Percentiles rank a stretch among this genome's conserved stretches.
Conservation (phyloP, 257 asterid species). For the Forsythia viridissima region DNA sequence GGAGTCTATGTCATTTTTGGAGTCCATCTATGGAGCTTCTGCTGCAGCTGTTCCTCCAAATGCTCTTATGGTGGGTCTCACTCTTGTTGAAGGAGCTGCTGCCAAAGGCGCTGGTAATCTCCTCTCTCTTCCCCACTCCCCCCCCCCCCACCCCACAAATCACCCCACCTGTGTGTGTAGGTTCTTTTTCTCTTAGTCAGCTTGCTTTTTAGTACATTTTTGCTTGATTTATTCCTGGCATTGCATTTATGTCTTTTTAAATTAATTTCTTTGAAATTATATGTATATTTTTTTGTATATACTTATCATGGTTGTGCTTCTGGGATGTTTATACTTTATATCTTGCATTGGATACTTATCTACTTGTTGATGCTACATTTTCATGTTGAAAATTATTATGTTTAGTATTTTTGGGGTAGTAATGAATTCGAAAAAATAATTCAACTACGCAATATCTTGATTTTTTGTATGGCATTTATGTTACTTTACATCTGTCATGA, state of each 20-base stretch:
- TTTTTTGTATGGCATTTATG: slow-evolving; percentile 24
- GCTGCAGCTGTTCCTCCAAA: slow-evolving; percentile 44
- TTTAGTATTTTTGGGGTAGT: slow-evolving; percentile 17
- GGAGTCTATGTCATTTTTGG: slow-evolving; percentile 47
- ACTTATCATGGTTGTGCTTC: background rate
- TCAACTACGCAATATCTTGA: slow-evolving; percentile 8
- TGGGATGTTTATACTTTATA: background rate
- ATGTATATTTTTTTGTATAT: background rate
- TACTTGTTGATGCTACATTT: background rate
- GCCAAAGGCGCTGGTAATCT: slow-evolving; percentile 76
- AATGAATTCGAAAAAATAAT: background rate
- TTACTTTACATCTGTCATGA: background rate
- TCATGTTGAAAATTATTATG: slow-evolving; percentile 5
- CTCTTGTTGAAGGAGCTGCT: slow-evolving; percentile 83
- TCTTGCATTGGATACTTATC: background rate
- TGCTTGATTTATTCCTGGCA: background rate
- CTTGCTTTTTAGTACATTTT: background rate
- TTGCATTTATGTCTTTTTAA: slow-evolving; percentile 16
- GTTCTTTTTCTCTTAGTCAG: background rate
- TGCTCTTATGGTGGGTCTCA: slow-evolving; percentile 75
- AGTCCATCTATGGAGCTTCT: slow-evolving; percentile 58
- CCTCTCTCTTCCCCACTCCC: slow-evolving; percentile 6
- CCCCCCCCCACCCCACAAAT: too few species aligned
- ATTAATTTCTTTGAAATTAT: background rate
- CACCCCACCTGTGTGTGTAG: too few species aligned